Evolutionary conservation across 352 stramenopile species (phyloP).

Genomic region (Phytopythium chamaehyphon): DNA sequence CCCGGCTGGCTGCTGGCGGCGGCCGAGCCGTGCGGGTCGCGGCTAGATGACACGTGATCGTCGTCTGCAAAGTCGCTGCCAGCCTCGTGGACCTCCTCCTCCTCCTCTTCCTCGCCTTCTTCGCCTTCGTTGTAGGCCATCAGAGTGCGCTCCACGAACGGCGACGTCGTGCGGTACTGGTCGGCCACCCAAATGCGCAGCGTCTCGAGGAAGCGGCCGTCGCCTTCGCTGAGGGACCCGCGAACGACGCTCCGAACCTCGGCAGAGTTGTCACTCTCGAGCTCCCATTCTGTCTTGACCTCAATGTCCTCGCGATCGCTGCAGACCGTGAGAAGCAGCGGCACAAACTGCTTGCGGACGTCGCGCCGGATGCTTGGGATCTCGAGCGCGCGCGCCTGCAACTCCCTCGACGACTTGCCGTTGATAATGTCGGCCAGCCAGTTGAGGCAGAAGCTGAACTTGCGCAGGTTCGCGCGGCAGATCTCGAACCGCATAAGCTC

Average conservation of each 20-base stretch:
- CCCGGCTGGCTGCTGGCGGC: constrained; percentile 41
- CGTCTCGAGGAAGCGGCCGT: constrained; percentile 72
- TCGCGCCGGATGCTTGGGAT: constrained; percentile 76
- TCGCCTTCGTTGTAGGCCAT: constrained; percentile 77
- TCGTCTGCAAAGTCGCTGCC: constrained; percentile 12
- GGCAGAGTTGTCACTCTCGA: constrained; percentile 68
- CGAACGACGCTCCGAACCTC: constrained; percentile 58
- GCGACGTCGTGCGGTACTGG: constrained; percentile 82
- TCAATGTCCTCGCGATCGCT: constrained; percentile 79
- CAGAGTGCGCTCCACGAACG: constrained; percentile 80
- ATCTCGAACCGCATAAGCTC: constrained; percentile 86
- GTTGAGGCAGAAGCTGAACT: constrained; percentile 82
- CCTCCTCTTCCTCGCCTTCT: constrained; percentile 38
- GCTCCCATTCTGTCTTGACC: constrained; percentile 83
- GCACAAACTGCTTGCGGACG: constrained; percentile 78
- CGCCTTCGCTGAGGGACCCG: constrained; percentile 54
- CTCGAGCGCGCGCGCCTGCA: constrained; percentile 73
- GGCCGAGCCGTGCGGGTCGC: constrained; percentile 8
- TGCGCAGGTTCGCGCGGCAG: constrained; percentile 79
- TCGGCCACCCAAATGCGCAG: constrained; percentile 84
- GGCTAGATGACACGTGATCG: constrained; percentile 3
- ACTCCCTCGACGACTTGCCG: constrained; percentile 65
- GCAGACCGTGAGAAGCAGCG: constrained; percentile 69
- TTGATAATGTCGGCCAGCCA: constrained; percentile 82
- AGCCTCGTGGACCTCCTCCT: constrained; percentile 15